Evolutionary conservation across 192 early-diverging fungal species (phyloP).

Genomic region (Coemansia sp.): DNA sequence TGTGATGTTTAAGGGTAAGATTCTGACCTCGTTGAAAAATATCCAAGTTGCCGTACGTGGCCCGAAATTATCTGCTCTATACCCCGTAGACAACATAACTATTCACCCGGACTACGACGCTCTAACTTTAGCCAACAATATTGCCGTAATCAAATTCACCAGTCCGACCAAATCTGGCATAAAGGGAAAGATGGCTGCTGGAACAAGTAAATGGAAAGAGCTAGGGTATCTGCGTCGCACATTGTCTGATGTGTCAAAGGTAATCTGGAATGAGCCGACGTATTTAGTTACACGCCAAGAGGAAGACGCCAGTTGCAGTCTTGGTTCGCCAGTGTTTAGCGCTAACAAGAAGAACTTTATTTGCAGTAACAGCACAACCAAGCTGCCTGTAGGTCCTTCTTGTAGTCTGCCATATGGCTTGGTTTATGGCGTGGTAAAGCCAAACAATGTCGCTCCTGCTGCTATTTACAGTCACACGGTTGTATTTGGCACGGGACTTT

Average conservation of each 20-base stretch:
- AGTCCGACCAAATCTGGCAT: not conserved
- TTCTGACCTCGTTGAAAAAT: not conserved
- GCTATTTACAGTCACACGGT: constrained; percentile 49
- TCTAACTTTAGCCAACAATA: constrained; percentile 39
- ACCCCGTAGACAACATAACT: constrained; percentile 12
- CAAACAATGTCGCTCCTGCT: constrained; percentile 18
- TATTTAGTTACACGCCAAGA: constrained; percentile 9
- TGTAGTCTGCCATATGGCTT: constrained; percentile 38
- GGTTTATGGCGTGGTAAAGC: constrained; percentile 25
- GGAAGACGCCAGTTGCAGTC: constrained; percentile 13
- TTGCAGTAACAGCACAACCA: constrained; percentile 20
- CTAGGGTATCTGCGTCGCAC: constrained; percentile 25
- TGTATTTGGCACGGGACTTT: constrained; percentile 38
- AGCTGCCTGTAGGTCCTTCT: constrained; percentile 12
- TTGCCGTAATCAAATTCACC: constrained; percentile 33
- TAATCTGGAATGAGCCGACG: constrained; percentile 20
- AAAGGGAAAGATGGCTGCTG: not conserved
- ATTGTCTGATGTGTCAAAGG: constrained; percentile 7
- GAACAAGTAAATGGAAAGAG: constrained; percentile 19
- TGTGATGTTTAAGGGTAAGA: constrained; percentile 11
- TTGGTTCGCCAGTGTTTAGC: constrained; percentile 32
- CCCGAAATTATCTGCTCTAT: constrained; percentile 1
- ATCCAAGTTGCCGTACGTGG: constrained; percentile 30
- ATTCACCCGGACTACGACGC: constrained; percentile 30
- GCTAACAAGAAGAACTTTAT: constrained; percentile 35